phyloP scores from a whole-genome alignment of 108 stramenopile species.

The Pseudonitzschia pungens region DNA sequence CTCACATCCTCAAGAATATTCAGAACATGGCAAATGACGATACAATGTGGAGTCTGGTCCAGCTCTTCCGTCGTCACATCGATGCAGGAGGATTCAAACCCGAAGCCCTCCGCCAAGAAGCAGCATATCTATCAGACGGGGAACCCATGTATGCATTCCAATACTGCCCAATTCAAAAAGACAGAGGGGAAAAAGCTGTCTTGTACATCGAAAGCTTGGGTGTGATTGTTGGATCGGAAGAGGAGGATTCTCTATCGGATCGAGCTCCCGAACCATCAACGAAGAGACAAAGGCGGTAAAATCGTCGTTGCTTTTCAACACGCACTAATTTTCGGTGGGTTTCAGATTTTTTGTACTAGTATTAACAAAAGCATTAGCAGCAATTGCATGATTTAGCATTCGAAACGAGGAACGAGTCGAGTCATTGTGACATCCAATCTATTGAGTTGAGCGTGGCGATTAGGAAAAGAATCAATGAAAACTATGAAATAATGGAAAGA shows the following conservation, averaged over 20 bases:
- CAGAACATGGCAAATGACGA: slow-evolving; percentile 84
- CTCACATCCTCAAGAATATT: slow-evolving; percentile 82
- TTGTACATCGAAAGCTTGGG: slow-evolving; percentile 76
- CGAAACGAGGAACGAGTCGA: not conserved
- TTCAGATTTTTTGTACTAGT: no score
- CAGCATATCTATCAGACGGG: slow-evolving; percentile 78
- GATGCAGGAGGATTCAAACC: slow-evolving; percentile 77
- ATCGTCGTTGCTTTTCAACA: not conserved
- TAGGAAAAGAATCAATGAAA: no score
- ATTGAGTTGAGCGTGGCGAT: not conserved
- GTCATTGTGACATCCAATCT: not conserved
- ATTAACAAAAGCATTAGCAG: not conserved
- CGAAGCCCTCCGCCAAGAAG: slow-evolving; percentile 83
- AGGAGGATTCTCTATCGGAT: slow-evolving; percentile 33
- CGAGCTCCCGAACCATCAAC: not conserved
- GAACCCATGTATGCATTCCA: slow-evolving; percentile 90
- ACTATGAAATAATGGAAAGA: no score
- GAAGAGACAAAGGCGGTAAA: slow-evolving; percentile 15
- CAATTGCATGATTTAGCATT: not conserved
- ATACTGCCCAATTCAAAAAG: slow-evolving; percentile 58
- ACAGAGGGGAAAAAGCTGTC: slow-evolving; percentile 63
- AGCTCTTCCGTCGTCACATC: slow-evolving; percentile 77
- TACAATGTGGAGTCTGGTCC: slow-evolving; percentile 75
- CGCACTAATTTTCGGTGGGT: no score
- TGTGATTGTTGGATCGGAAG: slow-evolving; percentile 71